Conservation (phyloP, 129 eudicot species). For the Daucus carota region DNA sequence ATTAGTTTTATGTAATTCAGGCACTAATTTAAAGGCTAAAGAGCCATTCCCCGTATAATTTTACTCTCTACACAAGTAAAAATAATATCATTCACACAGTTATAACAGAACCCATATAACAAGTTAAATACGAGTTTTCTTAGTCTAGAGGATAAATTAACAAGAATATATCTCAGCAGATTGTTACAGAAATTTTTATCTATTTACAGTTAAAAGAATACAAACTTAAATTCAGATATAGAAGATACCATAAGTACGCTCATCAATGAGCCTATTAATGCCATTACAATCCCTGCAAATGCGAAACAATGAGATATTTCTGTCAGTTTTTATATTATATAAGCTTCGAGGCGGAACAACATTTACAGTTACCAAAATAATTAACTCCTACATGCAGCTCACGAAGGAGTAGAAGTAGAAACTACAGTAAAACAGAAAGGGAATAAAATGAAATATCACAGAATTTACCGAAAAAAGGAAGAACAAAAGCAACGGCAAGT, state of each 20-base stretch:
- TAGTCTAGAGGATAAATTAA: not conserved
- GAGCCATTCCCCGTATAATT: not conserved
- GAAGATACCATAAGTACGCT: not conserved
- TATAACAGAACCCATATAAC: too few relatives aligned
- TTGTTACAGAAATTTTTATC: not conserved
- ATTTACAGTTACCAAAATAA: not conserved
- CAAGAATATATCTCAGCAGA: not conserved
- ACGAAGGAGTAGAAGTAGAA: not conserved
- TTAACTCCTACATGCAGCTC: not conserved
- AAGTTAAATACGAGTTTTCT: not conserved
- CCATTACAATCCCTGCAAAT: constrained; percentile 7
- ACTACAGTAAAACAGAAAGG: not conserved
- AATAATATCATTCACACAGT: too few relatives aligned
- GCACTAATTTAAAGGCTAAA: not conserved
- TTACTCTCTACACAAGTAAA: not conserved
- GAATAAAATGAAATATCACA: not conserved
- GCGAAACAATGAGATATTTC: not conserved
- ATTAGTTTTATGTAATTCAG: not conserved
- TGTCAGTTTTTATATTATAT: not conserved
- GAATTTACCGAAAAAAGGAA: constrained; percentile 11
- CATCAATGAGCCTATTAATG: constrained; percentile 7
- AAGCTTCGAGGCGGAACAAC: not conserved
- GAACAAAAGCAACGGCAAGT: not conserved
- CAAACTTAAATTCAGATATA: not conserved
- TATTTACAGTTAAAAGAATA: not conserved